Base-by-base conservation (phyloP, 495 filamentous ascomycete species). In the Podospora appendiculata region DNA sequence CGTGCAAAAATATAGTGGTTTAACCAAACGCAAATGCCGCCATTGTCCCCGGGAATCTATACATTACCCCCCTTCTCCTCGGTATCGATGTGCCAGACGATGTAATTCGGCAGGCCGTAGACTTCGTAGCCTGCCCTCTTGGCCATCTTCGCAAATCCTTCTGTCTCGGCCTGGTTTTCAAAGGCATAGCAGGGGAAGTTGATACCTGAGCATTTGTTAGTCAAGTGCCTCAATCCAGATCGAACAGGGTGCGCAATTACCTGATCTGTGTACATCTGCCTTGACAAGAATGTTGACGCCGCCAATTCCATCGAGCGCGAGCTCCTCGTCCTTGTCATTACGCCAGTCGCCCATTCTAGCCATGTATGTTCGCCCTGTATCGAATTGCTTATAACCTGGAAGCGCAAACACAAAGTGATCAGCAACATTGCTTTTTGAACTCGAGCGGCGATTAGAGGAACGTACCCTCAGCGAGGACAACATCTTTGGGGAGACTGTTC, bases 61-160 rank as follows among this genome's bases (percentile, higher is more conserved):
- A 69, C 63, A 64, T 98, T 96, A 4, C 92, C 93, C 10, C 83
- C 81, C 77, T 96, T 96, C 76, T 97, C 93, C 41, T 95, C 83
- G n/a, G 93, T 98, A 66, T 98, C 93, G 58, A 96, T 89, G 67
- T 98, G 93, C 93, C 93, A 98, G 44, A 98, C 90, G 43, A 98
- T 83, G 66, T 98, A 98, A 70, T 98, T 98, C 51, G 93, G 94
- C 47, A 98, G 76, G 35, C 93, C 93, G 52, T 86, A 77, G 36
- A 98, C 93, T 62, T 89, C 77, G 70, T 96, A 97, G 41, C 92
- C 92, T 36, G 93, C 93, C 56, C 92, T 80, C 76, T 96, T 97
- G 53, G 93, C 93, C 93, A 98, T 98, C 67, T 89, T 92, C 42
- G 93, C 93, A 62, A 98, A 98, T 5, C 93, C 93, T 69, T 98